A percentile compares a stretch with the other conserved stretches of the same genome.
phyloP scores from a whole-genome alignment of 805 yeast species.

The Millerozyma miso region DNA sequence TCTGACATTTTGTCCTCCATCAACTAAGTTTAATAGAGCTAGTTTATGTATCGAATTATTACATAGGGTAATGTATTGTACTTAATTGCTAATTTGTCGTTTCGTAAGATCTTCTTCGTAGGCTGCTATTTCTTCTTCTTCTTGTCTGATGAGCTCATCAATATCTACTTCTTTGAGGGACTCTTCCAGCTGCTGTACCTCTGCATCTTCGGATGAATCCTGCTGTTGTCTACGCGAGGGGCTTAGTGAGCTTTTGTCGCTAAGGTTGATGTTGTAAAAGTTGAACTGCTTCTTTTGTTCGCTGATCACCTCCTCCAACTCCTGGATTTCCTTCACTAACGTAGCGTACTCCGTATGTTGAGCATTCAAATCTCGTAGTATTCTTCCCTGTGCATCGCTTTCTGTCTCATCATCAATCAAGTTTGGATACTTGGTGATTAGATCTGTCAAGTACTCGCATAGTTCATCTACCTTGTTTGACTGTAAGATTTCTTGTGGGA shows the following conservation, averaged over 20 bases:
- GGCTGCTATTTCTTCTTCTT: slow-evolving; percentile 41
- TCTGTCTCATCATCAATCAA: slow-evolving; percentile 19
- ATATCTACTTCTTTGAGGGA: slow-evolving; percentile 20
- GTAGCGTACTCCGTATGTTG: slow-evolving; percentile 34
- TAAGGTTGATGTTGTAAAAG: slow-evolving; percentile 17
- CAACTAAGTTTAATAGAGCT: slow-evolving; percentile 17
- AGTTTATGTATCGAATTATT: neutral
- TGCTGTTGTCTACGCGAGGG: slow-evolving; percentile 14
- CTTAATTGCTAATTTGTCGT: slow-evolving; percentile 5
- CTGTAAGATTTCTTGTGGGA: slow-evolving; percentile 1
- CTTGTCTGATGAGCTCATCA: slow-evolving; percentile 39
- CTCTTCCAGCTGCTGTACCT: slow-evolving; percentile 1
- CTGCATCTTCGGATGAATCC: slow-evolving; percentile 3
- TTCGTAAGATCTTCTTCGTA: slow-evolving; percentile 36
- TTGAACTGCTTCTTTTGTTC: slow-evolving; percentile 39
- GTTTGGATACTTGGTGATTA: slow-evolving; percentile 24
- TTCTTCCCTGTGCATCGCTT: slow-evolving; percentile 5
- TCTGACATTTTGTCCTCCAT: slow-evolving; percentile 87
- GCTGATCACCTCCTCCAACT: slow-evolving; percentile 40
- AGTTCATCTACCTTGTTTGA: slow-evolving; percentile 35
- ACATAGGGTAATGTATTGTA: neutral
- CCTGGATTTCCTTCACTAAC: slow-evolving; percentile 35
- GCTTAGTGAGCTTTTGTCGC: slow-evolving; percentile 4
- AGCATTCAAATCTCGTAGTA: slow-evolving; percentile 28
- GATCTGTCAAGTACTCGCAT: slow-evolving; percentile 38